Percentiles rank a stretch among this genome's conserved stretches.
phyloP scores from a whole-genome alignment of 164 flowering plant species.

The Houttuynia cordata region DNA sequence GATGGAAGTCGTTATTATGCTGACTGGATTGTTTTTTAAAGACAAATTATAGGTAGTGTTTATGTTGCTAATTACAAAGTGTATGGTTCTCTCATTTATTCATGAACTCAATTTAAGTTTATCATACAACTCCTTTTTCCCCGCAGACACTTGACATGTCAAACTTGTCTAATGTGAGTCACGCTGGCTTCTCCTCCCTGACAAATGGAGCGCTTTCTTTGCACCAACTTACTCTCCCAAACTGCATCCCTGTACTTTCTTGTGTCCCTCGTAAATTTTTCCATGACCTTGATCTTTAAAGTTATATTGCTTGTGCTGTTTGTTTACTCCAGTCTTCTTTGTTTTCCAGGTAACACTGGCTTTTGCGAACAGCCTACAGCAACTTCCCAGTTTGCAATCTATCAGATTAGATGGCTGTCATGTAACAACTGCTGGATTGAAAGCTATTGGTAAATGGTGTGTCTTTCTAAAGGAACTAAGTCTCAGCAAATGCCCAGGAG shows the following conservation, averaged over 20 bases:
- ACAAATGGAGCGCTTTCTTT: constrained; percentile 33
- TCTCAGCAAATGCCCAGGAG: constrained; percentile 79
- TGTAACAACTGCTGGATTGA: constrained; percentile 54
- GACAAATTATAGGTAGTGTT: neutral
- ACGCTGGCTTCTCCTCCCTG: constrained; percentile 50
- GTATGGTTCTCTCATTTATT: neutral
- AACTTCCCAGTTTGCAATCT: constrained; percentile 50
- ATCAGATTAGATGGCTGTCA: constrained; percentile 68
- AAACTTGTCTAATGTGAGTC: constrained; percentile 52
- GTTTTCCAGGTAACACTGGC: constrained; percentile 54
- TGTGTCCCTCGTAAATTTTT: neutral
- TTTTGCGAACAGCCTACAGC: constrained; percentile 44
- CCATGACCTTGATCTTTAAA: neutral
- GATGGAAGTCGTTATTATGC: neutral
- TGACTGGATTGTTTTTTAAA: neutral
- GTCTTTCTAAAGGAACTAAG: constrained; percentile 54
- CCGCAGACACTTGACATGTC: constrained; percentile 70
- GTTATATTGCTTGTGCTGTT: neutral
- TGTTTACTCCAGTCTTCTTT: neutral
- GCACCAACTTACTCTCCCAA: constrained; percentile 44
- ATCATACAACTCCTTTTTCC: neutral
- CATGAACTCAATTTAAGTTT: neutral
- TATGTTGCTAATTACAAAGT: neutral
- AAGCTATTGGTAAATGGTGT: constrained; percentile 56
- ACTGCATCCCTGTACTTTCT: constrained; percentile 57